Percentiles rank a stretch among this genome's conserved stretches.
Evolutionary conservation across 2,329 filamentous ascomycete species (phyloP).

Genomic region (Fusarium dlaminii): DNA sequence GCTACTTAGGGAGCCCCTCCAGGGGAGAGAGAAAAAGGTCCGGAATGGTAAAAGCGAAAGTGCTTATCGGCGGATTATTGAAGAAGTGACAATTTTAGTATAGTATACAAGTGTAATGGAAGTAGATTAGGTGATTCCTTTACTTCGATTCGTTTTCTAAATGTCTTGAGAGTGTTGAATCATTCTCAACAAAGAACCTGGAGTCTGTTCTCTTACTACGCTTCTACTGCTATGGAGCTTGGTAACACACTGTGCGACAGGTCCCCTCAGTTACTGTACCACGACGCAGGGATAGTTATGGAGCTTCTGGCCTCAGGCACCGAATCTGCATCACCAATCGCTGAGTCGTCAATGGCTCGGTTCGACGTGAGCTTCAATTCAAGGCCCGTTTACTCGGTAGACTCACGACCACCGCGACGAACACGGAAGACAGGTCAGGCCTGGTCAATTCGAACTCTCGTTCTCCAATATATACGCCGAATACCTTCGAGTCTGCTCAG

Average conservation of each 20-base stretch:
- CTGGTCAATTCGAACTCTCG: slow-evolving; percentile 38
- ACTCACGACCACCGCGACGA: slow-evolving; percentile 28
- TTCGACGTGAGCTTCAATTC: slow-evolving; percentile 42
- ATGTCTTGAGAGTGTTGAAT: background rate
- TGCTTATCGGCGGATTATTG: background rate
- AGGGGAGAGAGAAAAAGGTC: background rate
- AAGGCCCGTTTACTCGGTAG: slow-evolving; percentile 37
- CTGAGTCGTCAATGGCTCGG: slow-evolving; percentile 43
- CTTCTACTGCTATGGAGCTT: background rate
- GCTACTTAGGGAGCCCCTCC: background rate
- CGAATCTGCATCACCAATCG: slow-evolving; percentile 38
- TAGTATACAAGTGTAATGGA: background rate
- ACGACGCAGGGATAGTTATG: slow-evolving; percentile 28
- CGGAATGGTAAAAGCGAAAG: background rate
- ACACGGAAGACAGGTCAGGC: slow-evolving; percentile 30
- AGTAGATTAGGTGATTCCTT: background rate
- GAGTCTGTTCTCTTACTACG: background rate
- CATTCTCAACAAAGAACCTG: background rate
- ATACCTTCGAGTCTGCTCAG: slow-evolving; percentile 43
- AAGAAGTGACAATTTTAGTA: background rate
- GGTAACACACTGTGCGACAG: slow-evolving; percentile 4
- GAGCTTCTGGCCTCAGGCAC: slow-evolving; percentile 40
- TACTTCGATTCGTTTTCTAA: background rate
- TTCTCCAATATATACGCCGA: slow-evolving; percentile 5
- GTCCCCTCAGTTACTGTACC: slow-evolving; percentile 13